phyloP scores from a whole-genome alignment of 345 rosid genomes.

The Eucalyptus sp. region DNA sequence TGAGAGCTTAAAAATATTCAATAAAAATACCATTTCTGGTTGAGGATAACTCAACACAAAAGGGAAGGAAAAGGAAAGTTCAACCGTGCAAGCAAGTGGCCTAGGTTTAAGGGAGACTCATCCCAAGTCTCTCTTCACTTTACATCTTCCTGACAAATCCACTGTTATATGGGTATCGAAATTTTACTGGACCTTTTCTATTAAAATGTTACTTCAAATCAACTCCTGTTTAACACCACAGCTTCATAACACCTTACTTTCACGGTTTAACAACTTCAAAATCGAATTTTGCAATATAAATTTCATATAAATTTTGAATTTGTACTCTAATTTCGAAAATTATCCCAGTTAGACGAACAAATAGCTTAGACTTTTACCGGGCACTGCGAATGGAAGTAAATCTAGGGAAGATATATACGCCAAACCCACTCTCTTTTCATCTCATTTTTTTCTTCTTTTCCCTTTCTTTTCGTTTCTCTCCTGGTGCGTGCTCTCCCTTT shows the following conservation, averaged over 20 bases:
- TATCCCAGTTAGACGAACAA: fast-evolving
- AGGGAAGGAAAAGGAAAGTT: background rate
- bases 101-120: background rate
- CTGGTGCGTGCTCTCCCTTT: too few species aligned
- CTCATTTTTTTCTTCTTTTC: fast-evolving
- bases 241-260: too few species aligned
- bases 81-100: background rate
- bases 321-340: fast-evolving
- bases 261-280: fast-evolving
- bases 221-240: too few species aligned
- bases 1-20: background rate
- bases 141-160: background rate
- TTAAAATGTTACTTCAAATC: too few species aligned
- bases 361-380: fast-evolving
- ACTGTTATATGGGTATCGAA: too few species aligned
- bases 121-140: background rate
- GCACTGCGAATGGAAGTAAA: too few species aligned
- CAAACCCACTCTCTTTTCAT: too few species aligned
- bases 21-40: background rate
- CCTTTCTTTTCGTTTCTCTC: too few species aligned
- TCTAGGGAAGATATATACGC: too few species aligned
- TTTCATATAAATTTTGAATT: too few species aligned
- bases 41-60: background rate
- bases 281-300: too few species aligned
- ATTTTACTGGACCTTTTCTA: too few species aligned